Percentiles rank a stretch among this genome's conserved stretches.
Conservation (phyloP, 441 rosid genomes). For the Adansonia rubrostipa region DNA sequence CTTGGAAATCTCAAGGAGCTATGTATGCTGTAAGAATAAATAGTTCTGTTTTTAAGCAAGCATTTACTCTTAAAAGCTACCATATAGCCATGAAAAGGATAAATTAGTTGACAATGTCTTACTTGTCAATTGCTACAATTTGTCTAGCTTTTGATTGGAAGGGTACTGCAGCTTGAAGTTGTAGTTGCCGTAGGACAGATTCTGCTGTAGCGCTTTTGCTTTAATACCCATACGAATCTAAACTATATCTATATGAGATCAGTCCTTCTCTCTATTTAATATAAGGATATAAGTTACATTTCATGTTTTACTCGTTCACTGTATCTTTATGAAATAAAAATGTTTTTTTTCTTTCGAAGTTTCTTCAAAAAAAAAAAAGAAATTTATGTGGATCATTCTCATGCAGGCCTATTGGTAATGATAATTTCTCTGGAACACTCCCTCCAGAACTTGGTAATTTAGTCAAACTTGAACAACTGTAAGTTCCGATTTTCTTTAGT, state of each 20-base stretch:
- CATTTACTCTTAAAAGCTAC: background rate
- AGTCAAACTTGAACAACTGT: conserved; percentile 4
- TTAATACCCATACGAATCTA: background rate
- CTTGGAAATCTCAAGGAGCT: conserved; percentile 34
- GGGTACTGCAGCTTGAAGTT: no score
- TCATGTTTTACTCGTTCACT: background rate
- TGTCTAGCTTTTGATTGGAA: background rate
- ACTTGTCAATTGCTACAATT: background rate
- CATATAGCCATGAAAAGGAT: background rate
- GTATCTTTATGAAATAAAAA: background rate
- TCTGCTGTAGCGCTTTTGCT: background rate
- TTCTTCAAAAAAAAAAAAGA: background rate
- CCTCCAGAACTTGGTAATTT: conserved; percentile 21
- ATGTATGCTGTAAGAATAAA: background rate
- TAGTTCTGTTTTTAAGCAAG: background rate
- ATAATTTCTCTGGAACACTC: conserved; percentile 20
- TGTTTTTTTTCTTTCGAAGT: background rate
- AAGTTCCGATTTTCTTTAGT: background rate
- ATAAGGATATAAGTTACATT: no score
- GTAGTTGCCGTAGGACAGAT: no score
- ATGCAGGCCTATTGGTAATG: background rate
- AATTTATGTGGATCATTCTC: background rate
- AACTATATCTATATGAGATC: background rate
- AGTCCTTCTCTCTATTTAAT: no score
- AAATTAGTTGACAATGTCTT: background rate